Base-by-base conservation (phyloP, 345 rosid genomes). In the Noccaea caerulescens region DNA sequence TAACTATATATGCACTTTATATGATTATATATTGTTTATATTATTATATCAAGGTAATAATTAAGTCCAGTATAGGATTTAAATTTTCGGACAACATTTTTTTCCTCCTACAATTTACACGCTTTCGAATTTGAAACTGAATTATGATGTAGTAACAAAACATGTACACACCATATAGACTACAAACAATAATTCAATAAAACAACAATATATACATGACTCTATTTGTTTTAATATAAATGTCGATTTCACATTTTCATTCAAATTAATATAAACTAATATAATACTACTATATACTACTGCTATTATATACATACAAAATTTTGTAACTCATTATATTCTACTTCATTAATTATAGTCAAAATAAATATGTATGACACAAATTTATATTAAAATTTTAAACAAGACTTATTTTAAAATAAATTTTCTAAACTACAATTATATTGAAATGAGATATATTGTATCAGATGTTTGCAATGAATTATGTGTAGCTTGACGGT, bases 81-180 rank as follows among this genome's bases (percentile, higher is more conserved):
- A 6, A 45, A 45, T 13, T 45, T 13, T 45, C 4, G 20, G 32
- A 39, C 4, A 23, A n/a, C 44, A 36, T 36, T 34, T 56, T 16
- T 54, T 54, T 7, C 10, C 52, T 1, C 18, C 45, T 14, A 57
- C 61, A 56, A 56, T 18, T 36, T 25, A 58, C 46, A 37, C 45
- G 7, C 23, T 6, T 23, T 13, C 39, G 30, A 16, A 57, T 36
- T 57, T 36, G 44, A 2, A 36, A 34, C 8, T 57, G 44, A 34
- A 23, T 53, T 51, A 11, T 11, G 53, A 49, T 49, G 53, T 18
- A 27, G 6, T 49, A 27, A 3, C 53, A 34, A 51, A 51, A 51
- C 56, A 10, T 51, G 33, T 30, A 10, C 14, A n/a, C 9, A 14
- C 9, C 25, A 46, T 2, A 4, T 14, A 46, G 10, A 46, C 5